Evolutionary conservation across 257 asterid genomes (phyloP), one percentile per base, ranked within the genome.

Genomic region (Scutellaria barbata): DNA sequence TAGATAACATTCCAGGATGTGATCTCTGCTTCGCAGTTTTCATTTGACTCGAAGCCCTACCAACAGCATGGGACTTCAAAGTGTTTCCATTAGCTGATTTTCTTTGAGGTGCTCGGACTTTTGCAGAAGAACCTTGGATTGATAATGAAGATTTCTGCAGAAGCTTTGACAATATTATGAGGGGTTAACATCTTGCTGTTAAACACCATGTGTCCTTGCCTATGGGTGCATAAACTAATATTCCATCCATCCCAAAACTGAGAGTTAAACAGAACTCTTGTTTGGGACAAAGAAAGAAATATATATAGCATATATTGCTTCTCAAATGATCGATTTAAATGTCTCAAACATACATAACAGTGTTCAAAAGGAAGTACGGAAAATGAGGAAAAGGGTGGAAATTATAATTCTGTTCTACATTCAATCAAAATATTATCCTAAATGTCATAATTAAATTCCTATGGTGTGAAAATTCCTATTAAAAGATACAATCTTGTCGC

Each of bases 1-100:
- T 80, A 10, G 99, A 92, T 75, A 92, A 61, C 98, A 95, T 80
- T 79, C 99, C 97, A 59, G 99, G 99, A 85, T 95, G 99, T 66
- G 88, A 76, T 79, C 98, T 86, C 80, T 89, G 97, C 79, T 89
- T 95, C 47, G 74, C 76, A 65, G 76, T 85, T 90, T 87, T 88
- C 59, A 73, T 77, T 66, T 84, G 92, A 79, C 78, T 76, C 40
- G 90, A 74, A 66, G 60, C 35, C 80, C 80, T 83, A 76, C 83
- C 85, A 75, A 71, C 54, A 64, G 88, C 72, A 68, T 83, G 81
- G 63, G 81, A 80, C 76, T 83, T 95, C 73, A 72, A 66, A 74
- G 84, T 61, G 76, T 66, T 84, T 8, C 90, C 88, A 50, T 78
- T 85, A 59, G 81, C 71, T n/a, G 59, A 61, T 81, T 87, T 91